A percentile compares a stretch with the other conserved stretches of the same genome.
These are phyloP conservation scores for Fusarium virguliforme DNA, from an alignment of 2,329 filamentous ascomycete species.

Conservation along the genomic window DNA sequence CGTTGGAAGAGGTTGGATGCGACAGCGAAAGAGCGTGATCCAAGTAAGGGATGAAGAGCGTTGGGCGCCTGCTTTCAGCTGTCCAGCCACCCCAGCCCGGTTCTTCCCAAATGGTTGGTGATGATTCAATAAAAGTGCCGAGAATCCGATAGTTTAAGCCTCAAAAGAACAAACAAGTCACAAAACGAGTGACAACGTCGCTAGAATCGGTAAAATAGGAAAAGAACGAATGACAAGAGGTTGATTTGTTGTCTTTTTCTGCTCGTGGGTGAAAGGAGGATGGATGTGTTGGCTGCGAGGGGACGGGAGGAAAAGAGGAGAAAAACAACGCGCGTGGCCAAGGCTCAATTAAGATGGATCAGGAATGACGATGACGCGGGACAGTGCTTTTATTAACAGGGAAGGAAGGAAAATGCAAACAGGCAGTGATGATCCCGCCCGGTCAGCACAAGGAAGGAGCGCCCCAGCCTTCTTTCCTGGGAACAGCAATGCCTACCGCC, in stretches of 20 bases:
- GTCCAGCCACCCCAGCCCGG: slow-evolving; percentile 28
- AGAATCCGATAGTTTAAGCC: slow-evolving; percentile 14
- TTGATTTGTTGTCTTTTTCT: slow-evolving; percentile 1
- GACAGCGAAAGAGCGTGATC: neutral
- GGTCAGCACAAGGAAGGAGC: slow-evolving; percentile 21
- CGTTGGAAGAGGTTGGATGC: neutral
- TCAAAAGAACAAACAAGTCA: neutral
- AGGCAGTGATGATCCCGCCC: slow-evolving; percentile 28
- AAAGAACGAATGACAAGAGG: slow-evolving; percentile 16
- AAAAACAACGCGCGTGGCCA: slow-evolving; percentile 5
- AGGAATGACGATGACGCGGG: slow-evolving; percentile 13
- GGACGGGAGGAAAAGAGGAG: slow-evolving; percentile 3
- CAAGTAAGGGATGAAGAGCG: slow-evolving; percentile 1
- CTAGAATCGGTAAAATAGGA: neutral
- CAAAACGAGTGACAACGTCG: slow-evolving; percentile 26
- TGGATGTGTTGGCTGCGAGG: neutral
- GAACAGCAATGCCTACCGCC: neutral
- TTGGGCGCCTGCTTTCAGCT: slow-evolving; percentile 36
- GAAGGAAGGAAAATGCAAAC: neutral
- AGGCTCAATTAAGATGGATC: slow-evolving; percentile 15
- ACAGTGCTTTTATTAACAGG: slow-evolving; percentile 7
- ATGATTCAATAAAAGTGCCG: slow-evolving; percentile 11
- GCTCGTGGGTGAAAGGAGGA: neutral
- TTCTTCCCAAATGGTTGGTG: slow-evolving; percentile 16
- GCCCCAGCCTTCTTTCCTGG: slow-evolving; percentile 7